Conservation (phyloP, 306 rosid species). For the Lagenaria siceraria region DNA sequence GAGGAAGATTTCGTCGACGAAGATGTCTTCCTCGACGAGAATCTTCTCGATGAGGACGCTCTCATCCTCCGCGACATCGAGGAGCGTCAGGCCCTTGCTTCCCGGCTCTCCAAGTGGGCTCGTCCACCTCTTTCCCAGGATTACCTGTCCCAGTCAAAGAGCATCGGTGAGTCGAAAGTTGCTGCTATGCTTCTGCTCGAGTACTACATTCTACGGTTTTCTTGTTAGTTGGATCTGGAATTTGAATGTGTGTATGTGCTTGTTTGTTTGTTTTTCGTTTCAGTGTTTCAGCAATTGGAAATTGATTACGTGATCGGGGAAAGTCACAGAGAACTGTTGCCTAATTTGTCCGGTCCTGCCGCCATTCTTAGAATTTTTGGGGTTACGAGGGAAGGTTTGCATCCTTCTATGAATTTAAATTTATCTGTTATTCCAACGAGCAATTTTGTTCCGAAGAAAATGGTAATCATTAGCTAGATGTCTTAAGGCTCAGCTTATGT, state of each 20-base stretch:
- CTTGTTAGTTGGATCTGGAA: background rate
- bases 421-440: background rate
- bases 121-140: conserved; percentile 61
- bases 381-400: conserved; percentile 81
- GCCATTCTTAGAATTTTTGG: conserved; percentile 90
- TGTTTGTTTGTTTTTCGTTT: background rate
- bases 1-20: conserved; percentile 91
- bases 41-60: conserved; percentile 61
- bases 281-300: conserved; percentile 89
- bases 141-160: conserved; percentile 39
- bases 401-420: background rate
- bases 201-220: conserved; percentile 25
- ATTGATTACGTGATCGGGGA: conserved; percentile 86
- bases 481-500: background rate
- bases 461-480: background rate
- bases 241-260: background rate
- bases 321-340: conserved; percentile 46
- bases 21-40: conserved; percentile 70
- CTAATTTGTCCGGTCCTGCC: conserved; percentile 59
- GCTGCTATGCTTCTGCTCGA: background rate
- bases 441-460: background rate
- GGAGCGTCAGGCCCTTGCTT: conserved; percentile 57
- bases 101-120: conserved; percentile 61
- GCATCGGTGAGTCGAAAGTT: conserved; percentile 36
- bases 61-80: conserved; percentile 77